These are phyloP conservation scores for Eudorina sp. DNA, from an alignment of 139 green algal species.

Conservation along the genomic window DNA sequence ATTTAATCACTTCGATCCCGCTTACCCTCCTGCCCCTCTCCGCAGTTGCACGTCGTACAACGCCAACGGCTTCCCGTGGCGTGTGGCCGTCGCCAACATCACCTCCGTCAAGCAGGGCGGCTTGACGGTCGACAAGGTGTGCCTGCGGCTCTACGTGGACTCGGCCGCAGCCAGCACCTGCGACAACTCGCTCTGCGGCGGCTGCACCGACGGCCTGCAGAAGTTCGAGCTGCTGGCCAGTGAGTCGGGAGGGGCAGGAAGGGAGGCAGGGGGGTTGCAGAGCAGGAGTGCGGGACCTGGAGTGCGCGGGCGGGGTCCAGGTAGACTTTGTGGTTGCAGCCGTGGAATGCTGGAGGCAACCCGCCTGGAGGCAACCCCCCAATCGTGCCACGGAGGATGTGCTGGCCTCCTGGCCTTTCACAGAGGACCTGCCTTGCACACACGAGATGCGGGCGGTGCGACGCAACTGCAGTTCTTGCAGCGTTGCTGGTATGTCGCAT, in stretches of 20 bases:
- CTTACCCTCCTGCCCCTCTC: neutral
- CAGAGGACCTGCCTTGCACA: neutral
- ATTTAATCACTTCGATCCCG: no score
- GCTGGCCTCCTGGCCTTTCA: neutral
- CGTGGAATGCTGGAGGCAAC: no score
- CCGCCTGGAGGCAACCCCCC: no score
- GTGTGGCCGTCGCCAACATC: neutral
- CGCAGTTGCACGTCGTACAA: conserved; percentile 3
- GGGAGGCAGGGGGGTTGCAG: no score
- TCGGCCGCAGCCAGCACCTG: neutral
- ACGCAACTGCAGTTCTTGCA: no score
- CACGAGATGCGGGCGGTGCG: no score
- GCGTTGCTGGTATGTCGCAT: no score
- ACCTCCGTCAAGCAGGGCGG: neutral
- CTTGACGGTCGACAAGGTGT: neutral
- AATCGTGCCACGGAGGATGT: neutral
- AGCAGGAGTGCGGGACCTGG: no score
- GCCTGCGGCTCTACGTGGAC: conserved; percentile 37
- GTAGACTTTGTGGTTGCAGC: neutral
- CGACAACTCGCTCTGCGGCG: neutral
- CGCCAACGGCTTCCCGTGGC: neutral
- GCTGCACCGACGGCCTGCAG: conserved; percentile 4
- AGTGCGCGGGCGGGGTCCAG: neutral
- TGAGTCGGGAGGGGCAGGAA: neutral
- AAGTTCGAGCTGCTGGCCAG: conserved; percentile 38